Evolutionary conservation across 331 rosid genomes (phyloP).

Genomic region (Quercus lobata): DNA sequence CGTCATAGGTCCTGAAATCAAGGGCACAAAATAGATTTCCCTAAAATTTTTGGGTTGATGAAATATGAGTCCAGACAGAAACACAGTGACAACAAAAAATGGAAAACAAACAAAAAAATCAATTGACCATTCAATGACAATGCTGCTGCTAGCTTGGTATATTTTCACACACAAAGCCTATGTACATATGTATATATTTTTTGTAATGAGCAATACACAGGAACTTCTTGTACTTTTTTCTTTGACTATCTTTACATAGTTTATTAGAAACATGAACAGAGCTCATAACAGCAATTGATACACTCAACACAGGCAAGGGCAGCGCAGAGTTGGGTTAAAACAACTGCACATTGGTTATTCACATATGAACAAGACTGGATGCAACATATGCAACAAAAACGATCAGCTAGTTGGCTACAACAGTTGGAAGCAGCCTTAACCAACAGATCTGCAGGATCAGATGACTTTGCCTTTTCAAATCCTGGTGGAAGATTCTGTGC

Average conservation of each 20-base stretch:
- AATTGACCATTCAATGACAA: not conserved
- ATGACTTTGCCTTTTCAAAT: constrained; percentile 55
- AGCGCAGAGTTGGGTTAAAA: constrained; percentile 65
- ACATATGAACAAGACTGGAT: constrained; percentile 42
- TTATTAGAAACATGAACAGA: constrained; percentile 27
- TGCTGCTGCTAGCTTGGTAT: not conserved
- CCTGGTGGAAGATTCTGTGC: constrained; percentile 46
- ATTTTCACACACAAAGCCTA: not conserved
- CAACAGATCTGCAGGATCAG: constrained; percentile 40
- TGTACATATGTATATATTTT: not conserved
- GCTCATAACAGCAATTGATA: constrained; percentile 76
- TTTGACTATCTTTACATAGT: not conserved
- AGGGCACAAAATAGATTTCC: too few relatives aligned
- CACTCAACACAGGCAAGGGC: constrained; percentile 81
- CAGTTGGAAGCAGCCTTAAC: constrained; percentile 62
- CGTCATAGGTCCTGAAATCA: too few relatives aligned
- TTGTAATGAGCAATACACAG: not conserved
- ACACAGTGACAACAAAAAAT: not conserved
- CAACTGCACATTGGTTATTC: constrained; percentile 59
- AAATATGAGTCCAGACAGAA: not conserved
- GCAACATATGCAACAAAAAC: constrained; percentile 72
- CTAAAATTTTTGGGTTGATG: not conserved
- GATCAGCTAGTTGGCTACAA: constrained; percentile 36
- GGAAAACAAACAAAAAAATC: not conserved
- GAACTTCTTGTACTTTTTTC: not conserved